Percentiles rank a stretch among this genome's conserved stretches.
Evolutionary conservation across 202 grass and related monocot species (phyloP).

Genomic region (Alloteropsis angusta): DNA sequence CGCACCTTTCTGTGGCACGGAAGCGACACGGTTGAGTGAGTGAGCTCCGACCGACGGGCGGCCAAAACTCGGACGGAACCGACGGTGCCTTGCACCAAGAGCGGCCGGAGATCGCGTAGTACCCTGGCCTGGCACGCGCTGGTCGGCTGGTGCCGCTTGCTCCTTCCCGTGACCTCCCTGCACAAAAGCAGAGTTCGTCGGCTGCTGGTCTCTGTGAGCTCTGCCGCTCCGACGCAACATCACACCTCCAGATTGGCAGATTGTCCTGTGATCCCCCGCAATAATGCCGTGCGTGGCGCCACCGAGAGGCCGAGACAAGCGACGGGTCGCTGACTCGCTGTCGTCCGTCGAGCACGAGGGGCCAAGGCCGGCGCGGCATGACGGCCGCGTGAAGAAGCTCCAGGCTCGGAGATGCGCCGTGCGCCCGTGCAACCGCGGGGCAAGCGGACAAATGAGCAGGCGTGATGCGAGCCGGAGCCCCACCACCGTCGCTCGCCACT

Average conservation of each 20-base stretch:
- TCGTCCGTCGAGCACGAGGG: background rate
- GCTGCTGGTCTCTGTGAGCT: background rate
- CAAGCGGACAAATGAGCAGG: background rate
- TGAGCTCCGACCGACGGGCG: background rate
- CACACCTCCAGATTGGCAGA: background rate
- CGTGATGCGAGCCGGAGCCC: background rate
- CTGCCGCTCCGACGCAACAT: background rate
- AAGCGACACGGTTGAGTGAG: background rate
- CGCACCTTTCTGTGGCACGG: slow-evolving; percentile 14
- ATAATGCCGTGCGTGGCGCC: background rate
- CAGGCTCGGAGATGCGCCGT: background rate
- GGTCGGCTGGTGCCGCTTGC: background rate
- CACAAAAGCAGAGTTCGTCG: background rate
- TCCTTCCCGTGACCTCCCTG: background rate
- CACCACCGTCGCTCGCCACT: background rate
- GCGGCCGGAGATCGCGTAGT: background rate
- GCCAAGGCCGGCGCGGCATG: no score
- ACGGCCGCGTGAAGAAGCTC: no score
- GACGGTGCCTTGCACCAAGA: background rate
- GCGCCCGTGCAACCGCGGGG: background rate
- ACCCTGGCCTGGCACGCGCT: background rate
- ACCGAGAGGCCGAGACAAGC: background rate
- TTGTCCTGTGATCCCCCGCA: background rate
- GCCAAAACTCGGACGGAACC: background rate
- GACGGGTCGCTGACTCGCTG: background rate